Percentiles rank a stretch among this genome's conserved stretches.
Conservation (phyloP, 345 rosid species). For the Litchi chinensis region DNA sequence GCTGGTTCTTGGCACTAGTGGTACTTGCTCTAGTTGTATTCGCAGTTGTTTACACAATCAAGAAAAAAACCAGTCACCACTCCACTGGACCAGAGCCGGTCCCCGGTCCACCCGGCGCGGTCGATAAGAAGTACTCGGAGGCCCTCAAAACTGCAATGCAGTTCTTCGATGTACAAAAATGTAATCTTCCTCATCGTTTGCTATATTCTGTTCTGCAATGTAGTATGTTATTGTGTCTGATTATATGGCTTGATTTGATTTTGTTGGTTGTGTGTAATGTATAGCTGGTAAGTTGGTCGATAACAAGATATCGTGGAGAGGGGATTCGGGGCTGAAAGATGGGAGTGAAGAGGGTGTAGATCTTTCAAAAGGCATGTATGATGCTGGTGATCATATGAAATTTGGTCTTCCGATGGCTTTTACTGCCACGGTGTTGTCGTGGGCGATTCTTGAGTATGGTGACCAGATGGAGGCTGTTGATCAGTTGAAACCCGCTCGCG, state of each 20-base stretch:
- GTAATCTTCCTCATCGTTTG: slow-evolving; percentile 33
- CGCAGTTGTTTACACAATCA: slow-evolving; percentile 63
- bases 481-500: slow-evolving; percentile 66
- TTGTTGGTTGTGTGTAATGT: too few relatives aligned
- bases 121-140: slow-evolving; percentile 70
- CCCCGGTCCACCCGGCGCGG: slow-evolving; percentile 91
- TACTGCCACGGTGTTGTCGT: slow-evolving; percentile 82
- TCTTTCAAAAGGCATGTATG: slow-evolving; percentile 87
- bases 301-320: slow-evolving; percentile 86
- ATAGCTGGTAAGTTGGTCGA: slow-evolving; percentile 77
- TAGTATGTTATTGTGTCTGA: not conserved
- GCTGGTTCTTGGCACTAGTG: slow-evolving; percentile 68
- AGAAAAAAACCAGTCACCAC: slow-evolving; percentile 43
- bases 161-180: slow-evolving; percentile 92
- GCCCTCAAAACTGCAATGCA: slow-evolving; percentile 82
- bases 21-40: slow-evolving; percentile 50
- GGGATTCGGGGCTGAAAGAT: slow-evolving; percentile 79
- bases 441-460: slow-evolving; percentile 97
- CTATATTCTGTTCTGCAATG: not conserved
- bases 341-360: slow-evolving; percentile 66
- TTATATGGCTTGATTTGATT: not conserved
- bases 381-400: slow-evolving; percentile 95
- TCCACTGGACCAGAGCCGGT: slow-evolving; percentile 51
- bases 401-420: slow-evolving; percentile 96
- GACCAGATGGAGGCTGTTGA: slow-evolving; percentile 80